Evolutionary conservation across 108 stramenopile species (phyloP).

Genomic region (Pelagomonas calceolata): DNA sequence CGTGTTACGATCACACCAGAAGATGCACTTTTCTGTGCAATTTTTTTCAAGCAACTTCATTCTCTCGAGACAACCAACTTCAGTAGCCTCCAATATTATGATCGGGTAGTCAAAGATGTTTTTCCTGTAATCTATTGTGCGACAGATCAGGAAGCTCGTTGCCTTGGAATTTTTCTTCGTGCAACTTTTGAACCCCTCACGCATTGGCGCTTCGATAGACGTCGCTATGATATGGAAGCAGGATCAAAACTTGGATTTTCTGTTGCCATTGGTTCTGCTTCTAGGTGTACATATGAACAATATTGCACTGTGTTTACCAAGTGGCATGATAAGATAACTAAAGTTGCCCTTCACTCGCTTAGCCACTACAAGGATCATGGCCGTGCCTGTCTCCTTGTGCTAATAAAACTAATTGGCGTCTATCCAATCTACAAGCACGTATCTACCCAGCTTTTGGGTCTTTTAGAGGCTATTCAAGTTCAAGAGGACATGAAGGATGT

Average conservation of each 20-base stretch:
- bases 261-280: background rate
- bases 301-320: slow-evolving; percentile 53
- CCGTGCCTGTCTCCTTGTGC: slow-evolving; percentile 56
- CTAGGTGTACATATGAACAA: slow-evolving; percentile 24
- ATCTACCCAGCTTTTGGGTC: slow-evolving; percentile 50
- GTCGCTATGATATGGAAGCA: slow-evolving; percentile 53
- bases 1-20: slow-evolving; percentile 61
- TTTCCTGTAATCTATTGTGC: slow-evolving; percentile 55
- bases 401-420: slow-evolving; percentile 55
- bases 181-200: slow-evolving; percentile 59
- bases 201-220: slow-evolving; percentile 66
- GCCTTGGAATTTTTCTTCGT: slow-evolving; percentile 54
- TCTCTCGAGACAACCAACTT: slow-evolving; percentile 62
- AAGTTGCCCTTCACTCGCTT: slow-evolving; percentile 53
- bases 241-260: slow-evolving; percentile 1
- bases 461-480: slow-evolving; percentile 44
- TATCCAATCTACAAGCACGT: slow-evolving; percentile 46
- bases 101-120: slow-evolving; percentile 48
- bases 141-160: slow-evolving; percentile 77
- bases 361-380: slow-evolving; percentile 54
- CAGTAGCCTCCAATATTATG: slow-evolving; percentile 51
- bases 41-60: slow-evolving; percentile 61
- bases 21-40: slow-evolving; percentile 67
- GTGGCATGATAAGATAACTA: slow-evolving; percentile 63
- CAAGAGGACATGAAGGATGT: slow-evolving; percentile 63